Percentiles rank a stretch among this genome's conserved stretches.
phyloP scores from a whole-genome alignment of 306 rosid genomes.

The Prunus padus region DNA sequence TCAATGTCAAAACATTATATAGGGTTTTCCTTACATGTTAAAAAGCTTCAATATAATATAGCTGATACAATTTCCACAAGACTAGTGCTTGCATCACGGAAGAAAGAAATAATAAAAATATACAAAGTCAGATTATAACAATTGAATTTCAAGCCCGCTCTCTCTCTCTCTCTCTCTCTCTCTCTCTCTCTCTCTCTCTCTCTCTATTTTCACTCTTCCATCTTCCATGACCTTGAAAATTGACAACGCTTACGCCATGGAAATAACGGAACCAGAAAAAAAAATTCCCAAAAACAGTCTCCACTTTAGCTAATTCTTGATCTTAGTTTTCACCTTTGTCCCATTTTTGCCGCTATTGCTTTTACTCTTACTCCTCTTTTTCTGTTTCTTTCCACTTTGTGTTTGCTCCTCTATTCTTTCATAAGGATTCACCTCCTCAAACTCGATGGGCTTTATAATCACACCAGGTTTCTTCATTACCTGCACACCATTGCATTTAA shows the following conservation, averaged over 20 bases:
- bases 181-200: not conserved
- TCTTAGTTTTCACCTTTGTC: conserved; percentile 30
- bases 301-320: not conserved
- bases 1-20: too few relatives aligned
- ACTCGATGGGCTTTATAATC: conserved; percentile 70
- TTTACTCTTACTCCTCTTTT: conserved; percentile 33
- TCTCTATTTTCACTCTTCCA: not conserved
- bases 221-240: not conserved
- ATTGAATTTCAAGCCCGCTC: not conserved
- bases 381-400: conserved; percentile 45
- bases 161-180: too few relatives aligned
- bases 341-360: conserved; percentile 30
- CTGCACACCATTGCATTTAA: conserved; percentile 39
- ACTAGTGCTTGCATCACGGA: not conserved
- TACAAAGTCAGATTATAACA: not conserved
- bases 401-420: conserved; percentile 40
- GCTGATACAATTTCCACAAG: not conserved
- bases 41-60: not conserved
- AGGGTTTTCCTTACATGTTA: too few relatives aligned
- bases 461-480: conserved; percentile 82
- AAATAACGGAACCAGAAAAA: not conserved
- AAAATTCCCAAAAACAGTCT: not conserved
- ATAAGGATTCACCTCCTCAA: conserved; percentile 65
- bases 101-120: not conserved
- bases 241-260: not conserved